Percentiles rank a stretch among this genome's conserved stretches.
Evolutionary conservation across 2,329 filamentous ascomycete species (phyloP).

Genomic region (Rosellinia necatrix): DNA sequence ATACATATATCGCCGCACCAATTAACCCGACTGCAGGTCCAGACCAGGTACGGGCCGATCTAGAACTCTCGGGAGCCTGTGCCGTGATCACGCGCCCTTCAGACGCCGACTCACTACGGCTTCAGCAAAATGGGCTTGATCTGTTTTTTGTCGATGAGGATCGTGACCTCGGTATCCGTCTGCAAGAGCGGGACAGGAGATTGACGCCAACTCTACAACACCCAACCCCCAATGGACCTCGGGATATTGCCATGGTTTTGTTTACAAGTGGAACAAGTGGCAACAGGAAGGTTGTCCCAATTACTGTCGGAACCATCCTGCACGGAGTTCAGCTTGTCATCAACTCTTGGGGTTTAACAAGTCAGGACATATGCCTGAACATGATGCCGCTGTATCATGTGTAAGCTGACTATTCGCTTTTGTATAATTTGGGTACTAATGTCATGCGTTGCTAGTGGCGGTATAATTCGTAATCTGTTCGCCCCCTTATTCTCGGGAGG

Average conservation of each 20-base stretch:
- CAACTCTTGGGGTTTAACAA: constrained; percentile 55
- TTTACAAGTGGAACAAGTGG: constrained; percentile 64
- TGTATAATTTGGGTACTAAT: too few species aligned
- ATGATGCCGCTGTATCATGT: constrained; percentile 65
- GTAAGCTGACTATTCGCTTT: constrained; percentile 42
- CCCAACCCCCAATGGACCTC: constrained; percentile 45
- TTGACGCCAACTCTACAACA: background rate
- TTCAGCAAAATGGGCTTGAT: constrained; percentile 44
- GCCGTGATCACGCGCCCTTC: constrained; percentile 51
- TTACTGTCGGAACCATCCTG: constrained; percentile 55
- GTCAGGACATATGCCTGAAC: constrained; percentile 57
- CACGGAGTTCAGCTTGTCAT: constrained; percentile 57
- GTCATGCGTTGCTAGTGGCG: constrained; percentile 51
- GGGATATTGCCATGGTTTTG: constrained; percentile 56
- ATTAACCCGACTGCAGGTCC: constrained; percentile 54
- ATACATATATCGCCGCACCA: constrained; percentile 57
- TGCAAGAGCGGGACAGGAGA: constrained; percentile 25
- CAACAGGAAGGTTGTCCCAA: constrained; percentile 62
- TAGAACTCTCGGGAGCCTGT: constrained; percentile 51
- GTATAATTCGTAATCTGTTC: constrained; percentile 59
- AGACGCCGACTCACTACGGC: constrained; percentile 47
- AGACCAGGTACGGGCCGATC: constrained; percentile 56
- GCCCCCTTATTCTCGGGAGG: constrained; percentile 59
- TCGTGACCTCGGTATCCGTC: constrained; percentile 43
- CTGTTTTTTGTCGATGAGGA: constrained; percentile 47